phyloP scores from a whole-genome alignment of 192 early-diverging fungal genomes.

The Coemansia sp. region DNA sequence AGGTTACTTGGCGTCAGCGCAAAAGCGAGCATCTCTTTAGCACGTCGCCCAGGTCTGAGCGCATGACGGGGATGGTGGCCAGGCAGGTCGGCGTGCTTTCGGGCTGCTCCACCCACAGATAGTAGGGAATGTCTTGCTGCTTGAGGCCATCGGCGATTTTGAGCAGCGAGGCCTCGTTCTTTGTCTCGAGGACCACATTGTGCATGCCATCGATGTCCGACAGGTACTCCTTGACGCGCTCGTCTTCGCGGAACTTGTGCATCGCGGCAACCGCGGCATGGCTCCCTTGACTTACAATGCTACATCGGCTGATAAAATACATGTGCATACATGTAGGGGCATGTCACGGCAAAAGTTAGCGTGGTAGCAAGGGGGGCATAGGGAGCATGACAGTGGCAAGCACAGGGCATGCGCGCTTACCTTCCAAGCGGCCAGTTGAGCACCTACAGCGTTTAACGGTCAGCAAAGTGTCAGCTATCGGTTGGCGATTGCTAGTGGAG shows the following conservation, averaged over 20 bases:
- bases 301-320: too few relatives aligned
- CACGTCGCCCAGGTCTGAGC: conserved; percentile 53
- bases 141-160: conserved; percentile 61
- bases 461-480: not conserved
- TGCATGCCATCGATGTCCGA: conserved; percentile 68
- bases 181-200: conserved; percentile 77
- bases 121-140: conserved; percentile 59
- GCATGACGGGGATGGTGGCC: conserved; percentile 68
- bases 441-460: conserved; percentile 23
- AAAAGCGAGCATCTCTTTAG: conserved; percentile 54
- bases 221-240: conserved; percentile 64
- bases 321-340: conserved; percentile 23
- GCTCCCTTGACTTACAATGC: conserved; percentile 75
- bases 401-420: conserved; percentile 51
- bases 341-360: not conserved
- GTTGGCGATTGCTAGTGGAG: not conserved
- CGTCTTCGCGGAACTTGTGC: conserved; percentile 62
- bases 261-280: conserved; percentile 72
- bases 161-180: conserved; percentile 67
- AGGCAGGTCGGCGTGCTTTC: conserved; percentile 76
- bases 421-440: conserved; percentile 71
- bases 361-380: not conserved
- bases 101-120: conserved; percentile 77
- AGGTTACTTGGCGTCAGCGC: conserved; percentile 8
- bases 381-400: too few relatives aligned